Base-by-base conservation (phyloP, 148 eudicot species). In the Camellia sinensis region DNA sequence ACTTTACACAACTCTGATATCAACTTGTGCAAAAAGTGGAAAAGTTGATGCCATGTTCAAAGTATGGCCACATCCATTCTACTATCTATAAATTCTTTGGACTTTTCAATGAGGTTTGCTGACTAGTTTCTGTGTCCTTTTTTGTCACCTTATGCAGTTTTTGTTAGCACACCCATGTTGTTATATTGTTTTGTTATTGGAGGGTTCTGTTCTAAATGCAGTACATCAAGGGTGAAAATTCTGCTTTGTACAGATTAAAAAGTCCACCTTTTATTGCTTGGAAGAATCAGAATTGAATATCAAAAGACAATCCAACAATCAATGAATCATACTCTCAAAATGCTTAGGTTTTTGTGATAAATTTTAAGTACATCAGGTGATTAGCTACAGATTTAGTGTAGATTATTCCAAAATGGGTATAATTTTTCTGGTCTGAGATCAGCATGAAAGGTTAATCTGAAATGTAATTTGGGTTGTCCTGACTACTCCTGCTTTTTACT, bases 21-120 rank as follows among this genome's bases (percentile, higher is more conserved):
- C 99, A 83, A 92, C 98, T 73, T 96, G 93, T 87, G 99, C 94
- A 74, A 96, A 90, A 90, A 80, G 94, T 85, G 98, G 98, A 73
- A 96, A 92, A 87, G 99, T 96, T 74, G 99, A 96, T 87, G 71
- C 89, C 14, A 96, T 96, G 99, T 96, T 96, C 83, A 89, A 92
- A 89, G 99, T 96, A 85, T 50, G 89, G 22, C 67, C 46, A 45
- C 64, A 45, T 48, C 19, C 52, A 46, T 75, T 53, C 56, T 22
- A 60, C 19, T 59, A 29, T 56, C 63, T 67, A 17, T 54, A 3
- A 57, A 78, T 56, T 1, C 22, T 3, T 63, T 62, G 18, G 57
- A 6, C 62, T 15, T 59, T 37, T 62, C 14, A 43, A 21, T 5
- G 3, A 56, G 52, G 74, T 59, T 54, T 59, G 40, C 5, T 45